Evolutionary conservation across 306 rosid genomes (phyloP), one percentile per base, ranked within the genome.

Genomic region (Rubus idaeus): DNA sequence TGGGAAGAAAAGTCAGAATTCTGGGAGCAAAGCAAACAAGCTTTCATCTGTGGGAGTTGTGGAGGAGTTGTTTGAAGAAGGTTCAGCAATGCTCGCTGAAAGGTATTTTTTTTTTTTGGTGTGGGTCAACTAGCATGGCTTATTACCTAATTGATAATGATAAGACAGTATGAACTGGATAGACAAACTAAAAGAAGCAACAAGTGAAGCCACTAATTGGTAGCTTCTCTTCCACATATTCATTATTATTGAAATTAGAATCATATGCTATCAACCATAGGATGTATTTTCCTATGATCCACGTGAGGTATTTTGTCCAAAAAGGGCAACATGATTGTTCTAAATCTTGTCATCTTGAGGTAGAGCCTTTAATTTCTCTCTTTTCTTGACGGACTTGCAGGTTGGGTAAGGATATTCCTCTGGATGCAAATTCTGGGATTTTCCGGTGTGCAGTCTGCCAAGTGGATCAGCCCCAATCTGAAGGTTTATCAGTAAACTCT

Each of bases 21-120:
- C 90, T 57, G 68, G 86, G n/a, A 88, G 75, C 88, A 92, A 95
- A 89, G 84, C 92, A 30, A 85, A 78, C 77, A 95, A 95, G 83
- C 99, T 88, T 80, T 95, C 99, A 40, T 80, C 99, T 41, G 96
- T 95, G 56, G 99, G 97, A 60, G 96, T 79, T 69, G 98, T 95
- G 79, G 99, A 92, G 87, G 99, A 95, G 83, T 83, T 95, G 79
- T 95, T 95, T 84, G 99, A 95, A 92, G 99, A 95, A 81, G 99
- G 98, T 66, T 95, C 99, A 80, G 99, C 99, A 75, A 89, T 95
- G 94, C 99, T 95, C 69, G 86, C 89, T 66, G 99, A 95, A 84
- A 92, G 99, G 99, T 95, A 79, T 8, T 56, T 35, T 55, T 5
- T 0, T 50, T 12, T 13, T 62, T 7, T 5, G 23, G 1, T n/a